Base-by-base conservation (phyloP, 352 stramenopile genomes). In the Thalassiosira hispida region DNA sequence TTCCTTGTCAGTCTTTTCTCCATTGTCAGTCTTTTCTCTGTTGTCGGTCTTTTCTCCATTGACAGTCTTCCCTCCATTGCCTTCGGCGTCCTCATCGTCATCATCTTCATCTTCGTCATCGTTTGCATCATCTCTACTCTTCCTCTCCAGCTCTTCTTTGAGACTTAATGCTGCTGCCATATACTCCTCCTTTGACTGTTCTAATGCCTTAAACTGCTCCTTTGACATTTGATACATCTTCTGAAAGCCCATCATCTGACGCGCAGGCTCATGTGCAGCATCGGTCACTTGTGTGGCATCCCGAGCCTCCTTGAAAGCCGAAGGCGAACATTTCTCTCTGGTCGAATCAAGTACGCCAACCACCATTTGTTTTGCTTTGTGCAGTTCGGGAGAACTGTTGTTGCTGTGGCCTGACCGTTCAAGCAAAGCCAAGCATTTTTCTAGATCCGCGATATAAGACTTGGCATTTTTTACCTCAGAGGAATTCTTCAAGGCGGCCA, bases 81-180 rank as follows among this genome's bases (percentile, higher is more conserved):
- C 49, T 52, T 81, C 62, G 33, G 75, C 67, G 31, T 79, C 60
- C 40, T 79, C 79, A 11, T 81, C 71, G 9, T 92, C 81, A 23
- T 91, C 83, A 11, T 93, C 86, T 22, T 93, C 89, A 59, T 94
- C 87, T 20, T 92, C 88, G 9, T 87, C 79, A 12, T 90, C 87
- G 14, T 74, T 76, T 18, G 67, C 74, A 47, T 85, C 80, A 67
- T 90, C 87, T 67, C 70, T 71, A 66, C 83, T 80, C 68, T 90
- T 86, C 3, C 73, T 80, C 52, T 93, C 86, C 22, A 92, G 81
- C n/a, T 93, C 85, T 82, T 91, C 86, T 72, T 94, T 94, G 4
- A 94, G 62, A 38, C 66, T 68, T 0, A 93, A 55, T 35, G 90
- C 87, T 57, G 89, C 87, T 29, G 83, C 78, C 85, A 94, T 94